Base-by-base conservation (phyloP, 2,329 filamentous ascomycete species). In the Akanthomyces dipterigenus region DNA sequence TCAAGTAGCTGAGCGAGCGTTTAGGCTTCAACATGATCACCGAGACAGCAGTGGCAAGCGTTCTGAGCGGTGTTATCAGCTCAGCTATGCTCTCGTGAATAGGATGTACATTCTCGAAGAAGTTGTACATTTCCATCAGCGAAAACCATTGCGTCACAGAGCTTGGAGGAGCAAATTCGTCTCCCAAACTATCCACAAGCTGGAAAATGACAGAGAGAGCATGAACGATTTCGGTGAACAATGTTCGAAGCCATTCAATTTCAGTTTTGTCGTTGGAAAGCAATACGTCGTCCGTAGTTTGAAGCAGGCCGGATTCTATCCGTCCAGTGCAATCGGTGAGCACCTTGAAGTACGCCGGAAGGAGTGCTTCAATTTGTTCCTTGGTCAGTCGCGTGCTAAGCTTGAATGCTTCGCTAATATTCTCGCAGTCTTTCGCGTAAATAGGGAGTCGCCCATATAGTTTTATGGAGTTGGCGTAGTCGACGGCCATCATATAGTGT, bases 171-270 rank as follows among this genome's bases (percentile, higher is more conserved):
- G 85, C 78, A 67, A 90, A 82, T 51, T 79, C 73, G 20, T 76
- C 75, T 42, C 78, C 72, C 55, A 82, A 80, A 51, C 82, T 75
- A 64, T 89, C 87, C 38, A 91, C 75, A n/a, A 89, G 79, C 65
- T 91, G 82, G 67, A 93, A 90, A 26, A 91, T 76, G 18, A 92
- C 79, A 54, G 91, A 87, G 73, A 95, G 78, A 45, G 88, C 82
- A 69, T 95, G 89, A 43, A 89, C 78, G 48, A 88, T 81, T 72
- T 96, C 91, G 16, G 86, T 84, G 24, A 92, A 76, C 28, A 86
- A 76, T 5, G 81, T 85, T 60, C 81, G 80, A 26, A 82, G 74
- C 85, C 88, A 93, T 56, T 82, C 78, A 7, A 81, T 54, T 63
- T 83, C 80, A 12, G 83, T 66, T 40, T 83, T 80, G 26, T 86